Evolutionary conservation across 2,329 filamentous ascomycete species (phyloP).

Genomic region (Stachybotrys elegans): DNA sequence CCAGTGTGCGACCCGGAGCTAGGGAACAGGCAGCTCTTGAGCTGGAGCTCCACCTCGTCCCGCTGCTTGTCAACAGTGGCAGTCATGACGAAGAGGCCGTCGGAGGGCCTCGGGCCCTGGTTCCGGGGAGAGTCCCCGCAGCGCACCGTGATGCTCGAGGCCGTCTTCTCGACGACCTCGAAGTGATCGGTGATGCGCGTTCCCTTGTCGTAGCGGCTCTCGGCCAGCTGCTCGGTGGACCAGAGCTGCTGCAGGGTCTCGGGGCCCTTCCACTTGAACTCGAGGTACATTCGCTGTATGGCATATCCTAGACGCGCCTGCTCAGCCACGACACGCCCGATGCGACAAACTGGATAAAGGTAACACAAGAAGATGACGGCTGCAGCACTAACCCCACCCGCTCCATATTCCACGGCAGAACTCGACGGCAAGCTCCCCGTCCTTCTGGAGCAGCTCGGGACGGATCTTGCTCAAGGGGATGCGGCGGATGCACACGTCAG

Average conservation of each 20-base stretch:
- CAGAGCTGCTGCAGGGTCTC: conserved; percentile 58
- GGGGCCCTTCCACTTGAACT: conserved; percentile 52
- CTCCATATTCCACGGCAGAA: conserved; percentile 66
- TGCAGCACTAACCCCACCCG: conserved; percentile 57
- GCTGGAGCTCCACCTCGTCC: conserved; percentile 55
- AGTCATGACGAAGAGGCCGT: conserved; percentile 63
- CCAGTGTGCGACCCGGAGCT: conserved; percentile 31
- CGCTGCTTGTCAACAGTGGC: conserved; percentile 54
- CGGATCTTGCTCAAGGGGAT: conserved; percentile 60
- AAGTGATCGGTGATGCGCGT: conserved; percentile 67
- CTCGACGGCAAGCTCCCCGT: conserved; percentile 52
- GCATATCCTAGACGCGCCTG: conserved; percentile 40
- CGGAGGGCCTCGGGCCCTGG: conserved; percentile 48
- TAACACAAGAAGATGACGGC: no score
- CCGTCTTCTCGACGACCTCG: conserved; percentile 62
- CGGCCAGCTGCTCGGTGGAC: conserved; percentile 47
- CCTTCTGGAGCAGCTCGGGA: conserved; percentile 58
- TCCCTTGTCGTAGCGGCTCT: conserved; percentile 56
- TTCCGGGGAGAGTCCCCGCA: conserved; percentile 62
- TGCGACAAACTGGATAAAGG: no score
- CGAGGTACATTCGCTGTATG: conserved; percentile 53
- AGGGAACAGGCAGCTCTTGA: conserved; percentile 61
- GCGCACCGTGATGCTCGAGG: conserved; percentile 55
- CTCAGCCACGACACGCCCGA: not conserved
- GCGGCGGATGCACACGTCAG: conserved; percentile 60